Conservation (phyloP, 1,284 basidiomycete species). For the Malassezia cuniculi region DNA sequence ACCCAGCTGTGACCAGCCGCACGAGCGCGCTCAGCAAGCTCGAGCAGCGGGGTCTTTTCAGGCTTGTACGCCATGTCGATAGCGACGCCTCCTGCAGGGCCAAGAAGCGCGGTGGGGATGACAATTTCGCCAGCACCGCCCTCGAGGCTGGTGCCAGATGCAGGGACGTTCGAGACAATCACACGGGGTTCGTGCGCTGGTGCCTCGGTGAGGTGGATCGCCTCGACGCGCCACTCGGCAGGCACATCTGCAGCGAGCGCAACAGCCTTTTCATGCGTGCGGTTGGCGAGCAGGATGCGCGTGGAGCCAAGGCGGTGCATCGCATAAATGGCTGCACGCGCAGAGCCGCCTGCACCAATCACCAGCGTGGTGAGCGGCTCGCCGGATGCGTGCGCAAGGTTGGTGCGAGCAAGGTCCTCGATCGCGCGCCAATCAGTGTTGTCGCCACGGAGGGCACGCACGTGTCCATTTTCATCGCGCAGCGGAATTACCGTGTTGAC, state of each 20-base stretch:
- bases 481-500: constrained; percentile 41
- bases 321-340: constrained; percentile 40
- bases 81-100: constrained; percentile 30
- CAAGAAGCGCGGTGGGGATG: constrained; percentile 22
- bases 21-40: constrained; percentile 14
- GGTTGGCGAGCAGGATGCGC: constrained; percentile 37
- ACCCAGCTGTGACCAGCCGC: constrained; percentile 21
- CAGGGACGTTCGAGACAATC: constrained; percentile 40
- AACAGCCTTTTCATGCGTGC: constrained; percentile 33
- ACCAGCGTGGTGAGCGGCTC: constrained; percentile 25
- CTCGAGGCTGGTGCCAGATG: constrained; percentile 23
- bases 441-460: constrained; percentile 25
- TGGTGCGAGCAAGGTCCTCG: constrained; percentile 15
- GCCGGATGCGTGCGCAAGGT: constrained; percentile 19
- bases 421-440: constrained; percentile 45
- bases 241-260: constrained; percentile 25
- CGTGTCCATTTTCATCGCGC: constrained; percentile 7
- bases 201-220: constrained; percentile 20
- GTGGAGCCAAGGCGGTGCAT: constrained; percentile 33
- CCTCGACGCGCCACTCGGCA: constrained; percentile 31
- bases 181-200: constrained; percentile 13
- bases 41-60: constrained; percentile 28
- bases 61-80: constrained; percentile 45
- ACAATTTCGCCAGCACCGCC: constrained; percentile 20
- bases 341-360: constrained; percentile 42